These are phyloP conservation scores for Chlorencoelia australis DNA, from an alignment of 2,329 filamentous ascomycete genomes.

Conservation along the genomic window DNA sequence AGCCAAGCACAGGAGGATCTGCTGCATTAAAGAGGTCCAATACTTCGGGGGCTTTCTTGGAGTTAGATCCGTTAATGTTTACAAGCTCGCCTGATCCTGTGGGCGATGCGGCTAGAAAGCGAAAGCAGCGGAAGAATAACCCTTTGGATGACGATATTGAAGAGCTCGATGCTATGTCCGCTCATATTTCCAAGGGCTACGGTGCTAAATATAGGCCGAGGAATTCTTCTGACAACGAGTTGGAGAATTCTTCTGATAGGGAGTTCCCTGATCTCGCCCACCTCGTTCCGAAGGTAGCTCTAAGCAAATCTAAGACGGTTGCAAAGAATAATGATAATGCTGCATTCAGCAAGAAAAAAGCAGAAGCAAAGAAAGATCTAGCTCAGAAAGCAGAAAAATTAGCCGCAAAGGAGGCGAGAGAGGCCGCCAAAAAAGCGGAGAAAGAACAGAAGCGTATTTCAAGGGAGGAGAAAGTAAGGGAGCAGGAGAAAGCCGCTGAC, in stretches of 20 bases:
- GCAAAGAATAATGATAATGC: too few species aligned
- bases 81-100: constrained; percentile 24
- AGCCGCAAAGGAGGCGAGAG: constrained; percentile 12
- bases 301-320: neutral
- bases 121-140: constrained; percentile 8
- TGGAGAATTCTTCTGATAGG: constrained; percentile 15
- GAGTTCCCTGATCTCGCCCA: constrained; percentile 11
- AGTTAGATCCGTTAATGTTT: constrained; percentile 19
- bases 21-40: constrained; percentile 27
- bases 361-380: constrained; percentile 13
- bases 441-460: constrained; percentile 46
- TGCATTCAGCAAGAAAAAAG: constrained; percentile 10
- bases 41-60: constrained; percentile 21
- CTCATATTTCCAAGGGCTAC: too few species aligned
- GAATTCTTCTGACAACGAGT: too few species aligned
- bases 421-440: constrained; percentile 26
- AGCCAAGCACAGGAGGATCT: constrained; percentile 9
- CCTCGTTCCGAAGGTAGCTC: constrained; percentile 1
- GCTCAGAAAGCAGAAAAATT: constrained; percentile 14
- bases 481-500: constrained; percentile 56
- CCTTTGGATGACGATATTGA: constrained; percentile 2
- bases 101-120: constrained; percentile 11
- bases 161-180: neutral
- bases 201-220: too few species aligned
- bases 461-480: constrained; percentile 50